phyloP scores from a whole-genome alignment of 2,329 filamentous ascomycete genomes.

The Aspergillus quadricinctus region DNA sequence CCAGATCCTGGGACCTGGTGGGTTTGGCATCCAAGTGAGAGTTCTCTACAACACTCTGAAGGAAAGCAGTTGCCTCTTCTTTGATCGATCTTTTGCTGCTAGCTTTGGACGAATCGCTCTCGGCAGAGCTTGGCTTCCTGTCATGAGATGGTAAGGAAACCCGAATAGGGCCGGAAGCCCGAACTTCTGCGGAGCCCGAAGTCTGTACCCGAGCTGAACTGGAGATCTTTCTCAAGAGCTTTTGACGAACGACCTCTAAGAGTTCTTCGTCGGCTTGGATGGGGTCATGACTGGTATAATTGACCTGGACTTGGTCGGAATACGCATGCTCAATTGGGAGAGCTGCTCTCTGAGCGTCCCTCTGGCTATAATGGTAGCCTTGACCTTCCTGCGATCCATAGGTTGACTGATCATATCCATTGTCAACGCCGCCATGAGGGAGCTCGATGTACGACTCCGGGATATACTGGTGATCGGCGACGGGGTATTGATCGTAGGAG shows the following conservation, averaged over 20 bases:
- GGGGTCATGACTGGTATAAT: background rate
- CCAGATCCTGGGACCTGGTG: background rate
- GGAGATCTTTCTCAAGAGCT: background rate
- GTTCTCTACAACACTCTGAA: constrained; percentile 4
- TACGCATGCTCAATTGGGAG: background rate
- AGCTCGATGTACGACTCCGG: constrained; percentile 4
- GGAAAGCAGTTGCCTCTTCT: constrained; percentile 5
- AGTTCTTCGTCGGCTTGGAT: background rate
- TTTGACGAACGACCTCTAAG: background rate
- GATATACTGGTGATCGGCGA: background rate
- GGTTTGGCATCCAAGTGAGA: background rate
- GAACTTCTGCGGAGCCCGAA: background rate
- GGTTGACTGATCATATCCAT: constrained; percentile 6
- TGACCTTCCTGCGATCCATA: constrained; percentile 5
- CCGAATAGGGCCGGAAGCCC: background rate
- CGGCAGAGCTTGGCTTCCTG: background rate
- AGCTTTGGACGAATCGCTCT: background rate
- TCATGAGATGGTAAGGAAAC: background rate
- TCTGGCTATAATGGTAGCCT: background rate
- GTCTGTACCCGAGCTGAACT: background rate
- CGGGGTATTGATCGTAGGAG: background rate
- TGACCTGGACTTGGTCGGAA: background rate
- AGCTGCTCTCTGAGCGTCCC: background rate
- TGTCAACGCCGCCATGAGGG: constrained; percentile 9
- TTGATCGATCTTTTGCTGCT: constrained; percentile 4